phyloP scores from a whole-genome alignment of 805 yeast genomes.

The Nakazawaea molendinolei region DNA sequence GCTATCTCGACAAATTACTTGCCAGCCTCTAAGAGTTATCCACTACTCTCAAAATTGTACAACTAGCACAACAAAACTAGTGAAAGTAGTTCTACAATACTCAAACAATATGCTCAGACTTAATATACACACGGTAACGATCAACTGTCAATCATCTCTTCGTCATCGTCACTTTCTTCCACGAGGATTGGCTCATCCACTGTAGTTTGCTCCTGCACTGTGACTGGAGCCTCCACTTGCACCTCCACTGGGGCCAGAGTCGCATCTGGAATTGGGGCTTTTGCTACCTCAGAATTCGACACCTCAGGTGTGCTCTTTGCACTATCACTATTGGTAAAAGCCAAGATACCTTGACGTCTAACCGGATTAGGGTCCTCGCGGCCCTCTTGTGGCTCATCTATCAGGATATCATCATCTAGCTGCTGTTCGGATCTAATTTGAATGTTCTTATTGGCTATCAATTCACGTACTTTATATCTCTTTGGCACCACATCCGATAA shows the following conservation, averaged over 20 bases:
- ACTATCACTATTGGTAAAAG: slow-evolving; percentile 8
- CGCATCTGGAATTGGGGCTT: not conserved
- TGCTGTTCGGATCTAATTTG: slow-evolving; percentile 16
- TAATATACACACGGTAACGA: not conserved
- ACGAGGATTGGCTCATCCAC: slow-evolving; percentile 1
- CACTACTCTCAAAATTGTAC: no score
- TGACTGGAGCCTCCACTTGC: not conserved
- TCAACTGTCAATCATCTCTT: slow-evolving; percentile 12
- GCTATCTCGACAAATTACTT: no score
- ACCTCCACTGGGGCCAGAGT: not conserved
- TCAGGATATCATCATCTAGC: not conserved
- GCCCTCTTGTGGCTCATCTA: not conserved
- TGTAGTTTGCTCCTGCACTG: no score
- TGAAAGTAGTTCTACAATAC: no score
- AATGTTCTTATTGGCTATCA: slow-evolving; percentile 37
- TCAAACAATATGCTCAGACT: no score
- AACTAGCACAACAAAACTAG: no score
- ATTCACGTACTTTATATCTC: slow-evolving; percentile 42
- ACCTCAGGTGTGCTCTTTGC: no score
- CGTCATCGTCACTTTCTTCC: slow-evolving; percentile 8
- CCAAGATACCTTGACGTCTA: slow-evolving; percentile 9
- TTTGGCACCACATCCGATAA: slow-evolving; percentile 63
- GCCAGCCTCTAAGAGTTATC: no score
- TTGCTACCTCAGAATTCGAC: no score
- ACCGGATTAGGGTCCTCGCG: not conserved